A percentile compares a stretch with the other conserved stretches of the same genome.
Conservation (phyloP, 1,284 basidiomycete genomes). For the Austroboletus novae-zelandiae region DNA sequence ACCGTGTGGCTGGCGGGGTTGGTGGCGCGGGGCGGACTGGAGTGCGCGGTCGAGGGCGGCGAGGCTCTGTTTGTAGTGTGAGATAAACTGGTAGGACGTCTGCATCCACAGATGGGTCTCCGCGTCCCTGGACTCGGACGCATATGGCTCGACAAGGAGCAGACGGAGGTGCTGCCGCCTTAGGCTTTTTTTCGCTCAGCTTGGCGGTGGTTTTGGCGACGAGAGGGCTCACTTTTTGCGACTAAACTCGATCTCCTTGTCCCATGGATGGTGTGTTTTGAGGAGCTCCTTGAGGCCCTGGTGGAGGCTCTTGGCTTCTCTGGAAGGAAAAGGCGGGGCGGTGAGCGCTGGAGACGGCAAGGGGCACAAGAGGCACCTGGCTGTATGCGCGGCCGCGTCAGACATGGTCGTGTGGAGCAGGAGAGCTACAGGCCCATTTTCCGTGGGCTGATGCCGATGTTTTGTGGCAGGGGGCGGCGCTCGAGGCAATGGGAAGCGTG, state of each 20-base stretch:
- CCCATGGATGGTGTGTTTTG: conserved; percentile 73
- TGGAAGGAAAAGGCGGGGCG: conserved; percentile 23
- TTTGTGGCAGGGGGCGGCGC: not conserved
- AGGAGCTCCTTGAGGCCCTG: conserved; percentile 69
- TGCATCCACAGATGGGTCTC: conserved; percentile 90
- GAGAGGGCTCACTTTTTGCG: conserved; percentile 68
- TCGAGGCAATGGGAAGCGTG: conserved; percentile 13
- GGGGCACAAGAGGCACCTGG: conserved; percentile 15
- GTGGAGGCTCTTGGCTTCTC: conserved; percentile 70
- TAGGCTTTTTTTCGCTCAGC: conserved; percentile 48
- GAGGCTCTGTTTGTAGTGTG: conserved; percentile 78
- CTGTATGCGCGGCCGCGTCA: conserved; percentile 27
- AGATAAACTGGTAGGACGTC: conserved; percentile 86
- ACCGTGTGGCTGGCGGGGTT: conserved; percentile 46
- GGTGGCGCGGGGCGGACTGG: conserved; percentile 45
- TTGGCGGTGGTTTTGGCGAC: not conserved
- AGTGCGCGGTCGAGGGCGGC: conserved; percentile 62
- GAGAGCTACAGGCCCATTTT: conserved; percentile 26
- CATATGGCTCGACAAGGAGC: conserved; percentile 72
- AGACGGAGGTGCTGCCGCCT: conserved; percentile 75
- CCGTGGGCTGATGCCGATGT: conserved; percentile 13
- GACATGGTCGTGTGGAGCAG: conserved; percentile 21
- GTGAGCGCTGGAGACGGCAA: no score
- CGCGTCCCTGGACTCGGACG: conserved; percentile 75
- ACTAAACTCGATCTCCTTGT: conserved; percentile 80